These are phyloP conservation scores for Xanthoceras sorbifolium DNA, from an alignment of 345 rosid species.

Conservation along the genomic window DNA sequence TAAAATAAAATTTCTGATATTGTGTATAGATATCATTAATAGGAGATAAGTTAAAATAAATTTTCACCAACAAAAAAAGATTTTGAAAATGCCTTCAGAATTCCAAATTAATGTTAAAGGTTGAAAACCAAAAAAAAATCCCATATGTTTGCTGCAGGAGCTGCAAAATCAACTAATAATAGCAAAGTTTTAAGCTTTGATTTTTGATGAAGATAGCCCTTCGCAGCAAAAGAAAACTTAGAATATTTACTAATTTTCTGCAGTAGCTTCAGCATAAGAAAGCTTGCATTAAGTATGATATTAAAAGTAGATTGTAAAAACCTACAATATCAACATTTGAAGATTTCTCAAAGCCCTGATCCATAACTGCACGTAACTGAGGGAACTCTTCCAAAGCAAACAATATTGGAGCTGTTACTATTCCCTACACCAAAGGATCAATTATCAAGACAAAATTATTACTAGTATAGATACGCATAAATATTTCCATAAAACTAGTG, in stretches of 20 bases:
- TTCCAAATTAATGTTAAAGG: not conserved
- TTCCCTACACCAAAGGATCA: slow-evolving; percentile 46
- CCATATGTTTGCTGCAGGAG: not conserved
- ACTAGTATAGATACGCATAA: not conserved
- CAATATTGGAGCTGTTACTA: slow-evolving; percentile 80
- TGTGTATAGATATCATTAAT: not conserved
- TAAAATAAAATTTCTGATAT: not conserved
- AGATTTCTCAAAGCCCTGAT: slow-evolving; percentile 66
- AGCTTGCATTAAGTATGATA: not conserved
- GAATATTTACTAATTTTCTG: not conserved
- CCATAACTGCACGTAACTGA: slow-evolving; percentile 59
- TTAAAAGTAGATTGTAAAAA: not conserved
- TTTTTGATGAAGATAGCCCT: not conserved
- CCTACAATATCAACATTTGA: slow-evolving; percentile 66
- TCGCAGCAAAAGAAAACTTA: not conserved
- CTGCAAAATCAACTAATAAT: not conserved
- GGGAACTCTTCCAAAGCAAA: slow-evolving; percentile 95
- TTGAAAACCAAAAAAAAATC: not conserved
- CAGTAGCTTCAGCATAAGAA: not conserved
- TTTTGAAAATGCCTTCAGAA: not conserved
- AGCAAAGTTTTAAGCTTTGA: not conserved
- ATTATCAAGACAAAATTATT: not conserved
- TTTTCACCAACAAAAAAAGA: not conserved
- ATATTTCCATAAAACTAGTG: not conserved
- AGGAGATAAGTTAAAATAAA: not conserved